Percentiles rank a stretch among this genome's conserved stretches.
phyloP scores from a whole-genome alignment of 164 flowering plant species.

The Protea cynaroides region DNA sequence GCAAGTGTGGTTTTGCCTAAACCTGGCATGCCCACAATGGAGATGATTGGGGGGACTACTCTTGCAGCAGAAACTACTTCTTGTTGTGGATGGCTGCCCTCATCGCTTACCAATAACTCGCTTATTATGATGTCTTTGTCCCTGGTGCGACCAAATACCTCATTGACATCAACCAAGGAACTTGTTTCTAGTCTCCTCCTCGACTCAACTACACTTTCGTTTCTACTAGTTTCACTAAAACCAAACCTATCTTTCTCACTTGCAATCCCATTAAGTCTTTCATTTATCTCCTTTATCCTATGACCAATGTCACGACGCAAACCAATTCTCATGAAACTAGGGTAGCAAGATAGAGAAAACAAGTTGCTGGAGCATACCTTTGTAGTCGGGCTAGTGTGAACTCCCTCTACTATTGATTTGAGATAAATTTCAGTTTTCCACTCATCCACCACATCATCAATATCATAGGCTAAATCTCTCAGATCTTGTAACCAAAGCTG shows the following conservation, averaged over 20 bases:
- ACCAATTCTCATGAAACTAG: neutral
- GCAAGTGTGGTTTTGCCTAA: constrained; percentile 33
- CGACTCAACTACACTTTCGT: neutral
- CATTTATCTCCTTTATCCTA: neutral
- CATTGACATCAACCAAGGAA: constrained; percentile 3
- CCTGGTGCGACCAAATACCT: constrained; percentile 14
- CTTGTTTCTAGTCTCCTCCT: neutral
- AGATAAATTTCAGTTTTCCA: neutral
- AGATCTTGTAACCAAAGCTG: neutral
- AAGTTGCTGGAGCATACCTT: neutral
- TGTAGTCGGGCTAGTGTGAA: neutral
- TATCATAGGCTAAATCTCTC: neutral
- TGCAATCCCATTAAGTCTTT: neutral
- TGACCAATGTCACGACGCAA: neutral
- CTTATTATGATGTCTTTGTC: constrained; percentile 3
- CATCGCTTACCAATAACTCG: constrained; percentile 2
- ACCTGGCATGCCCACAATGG: constrained; percentile 24
- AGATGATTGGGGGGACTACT: constrained; percentile 9
- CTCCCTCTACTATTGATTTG: neutral
- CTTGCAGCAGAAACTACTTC: neutral
- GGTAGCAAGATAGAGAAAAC: neutral
- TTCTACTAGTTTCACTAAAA: neutral
- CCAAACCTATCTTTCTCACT: neutral
- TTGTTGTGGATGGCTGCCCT: neutral
- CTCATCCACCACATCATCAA: neutral